Evolutionary conservation across 2,329 filamentous ascomycete species (phyloP), one percentile per base, ranked within the genome.

Genomic region (Myriosclerotinia duriaeana): DNA sequence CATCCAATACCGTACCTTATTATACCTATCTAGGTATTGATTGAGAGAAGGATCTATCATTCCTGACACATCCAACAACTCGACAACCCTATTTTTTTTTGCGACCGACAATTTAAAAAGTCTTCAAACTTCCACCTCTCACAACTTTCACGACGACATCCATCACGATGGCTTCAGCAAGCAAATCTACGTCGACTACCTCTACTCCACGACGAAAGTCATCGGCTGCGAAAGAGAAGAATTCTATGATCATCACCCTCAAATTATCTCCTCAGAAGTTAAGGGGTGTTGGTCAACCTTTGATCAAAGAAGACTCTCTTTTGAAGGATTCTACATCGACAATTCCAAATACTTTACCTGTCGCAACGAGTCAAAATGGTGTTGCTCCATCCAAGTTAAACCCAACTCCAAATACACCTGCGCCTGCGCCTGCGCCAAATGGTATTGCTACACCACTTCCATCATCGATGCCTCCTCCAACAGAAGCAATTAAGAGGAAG

Each of bases 401-500:
- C 26, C 26, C 26, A 26, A 26, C 26, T 70, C 82, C 84, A 26
- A 83, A 84, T 53, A 89, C 87, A 20, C 26, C 26, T 26, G 26
- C 26, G 26, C 26, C 26, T 26, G 26, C 26, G 26, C 86, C 86
- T 17, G 82, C 80, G 30, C 78, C 83, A 52, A 82, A 80, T 56
- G 83, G 82, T 71, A 87, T 86, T 15, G 58, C 34, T 26, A 50
- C 63, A 44, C 85, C 86, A 8, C 83, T 79, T 34, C 81, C 84
- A 34, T 77, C 81, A 7, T 77, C 72, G 62, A 88, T 89, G 86
- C 85, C 82, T 6, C 87, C 87, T 58, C 87, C 86, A 46, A 77
- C 78, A 55, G 84, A 87, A 65, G 87, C 83, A 8, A 80, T 83
- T 15, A 93, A 91, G 82, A 92, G 91, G 81, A 93, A 93, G 78